Base-by-base conservation (phyloP, 1,139 yeast species). In the Blastobotrys serpentis region DNA sequence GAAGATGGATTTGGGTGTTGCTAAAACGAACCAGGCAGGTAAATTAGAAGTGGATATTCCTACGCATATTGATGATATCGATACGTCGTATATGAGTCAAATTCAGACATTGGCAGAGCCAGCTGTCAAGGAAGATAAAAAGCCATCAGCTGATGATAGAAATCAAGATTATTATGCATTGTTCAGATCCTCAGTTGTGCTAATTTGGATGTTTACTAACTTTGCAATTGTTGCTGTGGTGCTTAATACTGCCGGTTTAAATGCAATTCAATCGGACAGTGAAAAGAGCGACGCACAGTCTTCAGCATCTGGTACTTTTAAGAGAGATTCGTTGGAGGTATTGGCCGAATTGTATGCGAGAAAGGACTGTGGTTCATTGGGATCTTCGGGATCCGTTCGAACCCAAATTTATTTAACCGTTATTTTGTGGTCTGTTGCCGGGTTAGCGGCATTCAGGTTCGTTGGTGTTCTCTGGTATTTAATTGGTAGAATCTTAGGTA, bases 141-240 rank as follows among this genome's bases (percentile, higher is more conserved):
- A 76, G 54, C 77, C 84, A 51, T 77, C 80, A 11, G 75, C 79
- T 23, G 77, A 72, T 42, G 66, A 71, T 32, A 70, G 77, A 51
- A 82, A 78, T 52, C 84, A 85, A 37, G 98, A 92, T 66, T 90
- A 92, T 65, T 95, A 94, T 62, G 82, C 95, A 63, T 96, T 89
- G 65, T 87, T 92, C 25, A 81, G 98, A 71, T 87, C 98, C 1
- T 78, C 92, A 55, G 96, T 92, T 42, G 98, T 92, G n/a, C 77
- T 90, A 60, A 70, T 81, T 6, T 92, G 98, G 98, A 77, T 92
- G 78, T 73, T 89, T 47, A 73, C 86, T 26, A 92, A 92, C 66
- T 90, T 86, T 65, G 73, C 86, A 60, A 67, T 92, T 19, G 74
- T 92, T 58, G 83, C 87, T 33, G 81, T 90, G 89, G 80, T 94